These are phyloP conservation scores for Neurospora hispaniola DNA, from an alignment of 495 filamentous ascomycete species.

Conservation along the genomic window DNA sequence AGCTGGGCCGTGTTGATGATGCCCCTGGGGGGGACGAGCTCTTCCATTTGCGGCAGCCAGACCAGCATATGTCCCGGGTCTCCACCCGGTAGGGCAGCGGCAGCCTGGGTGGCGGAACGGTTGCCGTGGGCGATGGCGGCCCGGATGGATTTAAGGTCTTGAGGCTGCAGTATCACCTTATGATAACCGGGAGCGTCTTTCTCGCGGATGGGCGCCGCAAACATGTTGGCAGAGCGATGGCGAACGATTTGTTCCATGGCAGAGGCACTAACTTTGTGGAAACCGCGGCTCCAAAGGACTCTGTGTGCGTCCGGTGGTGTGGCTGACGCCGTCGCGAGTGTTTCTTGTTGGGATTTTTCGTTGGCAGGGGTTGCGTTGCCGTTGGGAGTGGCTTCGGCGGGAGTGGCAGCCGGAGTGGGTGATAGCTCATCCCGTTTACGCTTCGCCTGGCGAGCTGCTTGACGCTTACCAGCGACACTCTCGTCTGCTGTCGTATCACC, in stretches of 20 bases:
- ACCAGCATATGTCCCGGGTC: constrained; percentile 39
- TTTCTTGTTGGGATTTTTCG: not conserved
- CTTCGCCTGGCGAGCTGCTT: constrained; percentile 21
- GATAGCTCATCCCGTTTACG: constrained; percentile 38
- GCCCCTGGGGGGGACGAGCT: constrained; percentile 73
- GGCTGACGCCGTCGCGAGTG: not conserved
- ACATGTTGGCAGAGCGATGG: constrained; percentile 83
- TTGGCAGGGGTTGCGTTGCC: constrained; percentile 2
- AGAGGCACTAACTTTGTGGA: constrained; percentile 63
- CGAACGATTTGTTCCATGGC: constrained; percentile 76
- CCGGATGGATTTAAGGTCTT: constrained; percentile 81
- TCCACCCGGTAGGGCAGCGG: constrained; percentile 38
- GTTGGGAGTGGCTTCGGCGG: not conserved
- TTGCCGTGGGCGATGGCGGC: constrained; percentile 68
- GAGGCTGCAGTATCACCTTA: constrained; percentile 73
- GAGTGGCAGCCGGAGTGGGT: constrained; percentile 13
- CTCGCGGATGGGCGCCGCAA: constrained; percentile 72
- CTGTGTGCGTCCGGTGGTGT: constrained; percentile 31
- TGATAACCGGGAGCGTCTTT: constrained; percentile 80
- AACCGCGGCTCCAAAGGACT: constrained; percentile 63
- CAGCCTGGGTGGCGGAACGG: constrained; percentile 56
- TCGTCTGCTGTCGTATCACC: constrained; percentile 42
- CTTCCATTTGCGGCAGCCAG: constrained; percentile 56
- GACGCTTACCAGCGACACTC: constrained; percentile 19
- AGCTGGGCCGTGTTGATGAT: constrained; percentile 93